Evolutionary conservation across 2,329 filamentous ascomycete genomes (phyloP), one percentile per base, ranked within the genome.

Genomic region (Talaromyces rugulosus): DNA sequence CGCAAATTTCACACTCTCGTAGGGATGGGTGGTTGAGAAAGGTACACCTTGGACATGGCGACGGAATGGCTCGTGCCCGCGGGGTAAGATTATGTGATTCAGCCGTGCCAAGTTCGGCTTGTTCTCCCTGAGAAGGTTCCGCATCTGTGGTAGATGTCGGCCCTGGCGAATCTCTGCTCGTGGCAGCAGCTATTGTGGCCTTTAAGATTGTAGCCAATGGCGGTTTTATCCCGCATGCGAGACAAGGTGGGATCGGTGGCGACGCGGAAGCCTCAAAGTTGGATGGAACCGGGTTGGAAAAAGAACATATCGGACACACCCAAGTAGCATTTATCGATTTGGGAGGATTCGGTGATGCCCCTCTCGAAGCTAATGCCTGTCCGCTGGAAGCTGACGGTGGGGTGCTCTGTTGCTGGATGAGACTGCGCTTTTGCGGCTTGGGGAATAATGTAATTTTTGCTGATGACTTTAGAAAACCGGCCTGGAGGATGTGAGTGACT

Each of bases 301-400:
- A 96, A 67, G 90, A 94, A 81, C 94, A 98, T 70, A 98, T 98
- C 1, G 91, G 89, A 78, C 94, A 98, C 23, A 98, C 88, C 94
- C 94, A 98, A 4, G 92, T 97, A 5, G 91, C 91, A 63, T 85
- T 66, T 56, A 78, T 76, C 61, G 67, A 78, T 66, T 69, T 73
- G 3, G 76, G 69, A 27, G 76, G 69, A 27, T 77, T 66, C 2
- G 74, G 65, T 12, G 72, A 66, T 63, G 76, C 69, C 66, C 76
- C 60, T 56, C 75, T 66, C 62, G 77, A 68, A 51, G 66, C 68
- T 54, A 71, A 69, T 40, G 72, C 36, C 12, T 68, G 69, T 14
- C 70, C 63, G 31, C 68, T 62, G 40, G 70, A 66, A 61, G 69
- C 71, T 30, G 67, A 56, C 31, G 58, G 83, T 74, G 47, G 82